Conservation (phyloP, 2,329 filamentous ascomycete genomes). For the Pseudogymnoascus sp. region DNA sequence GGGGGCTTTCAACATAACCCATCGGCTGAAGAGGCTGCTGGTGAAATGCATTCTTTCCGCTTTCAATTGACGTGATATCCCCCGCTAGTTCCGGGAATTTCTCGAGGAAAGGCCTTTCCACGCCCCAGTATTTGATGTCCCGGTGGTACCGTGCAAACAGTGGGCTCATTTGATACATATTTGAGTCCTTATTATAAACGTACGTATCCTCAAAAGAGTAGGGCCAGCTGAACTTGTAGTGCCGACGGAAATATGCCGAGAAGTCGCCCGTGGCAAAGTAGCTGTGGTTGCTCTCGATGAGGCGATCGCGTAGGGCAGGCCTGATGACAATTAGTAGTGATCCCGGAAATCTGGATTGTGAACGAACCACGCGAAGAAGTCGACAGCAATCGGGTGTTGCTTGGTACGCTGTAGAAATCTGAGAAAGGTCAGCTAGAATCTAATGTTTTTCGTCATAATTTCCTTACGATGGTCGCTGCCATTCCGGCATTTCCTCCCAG, state of each 20-base stretch:
- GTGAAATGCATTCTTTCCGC: neutral
- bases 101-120: constrained; percentile 14
- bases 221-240: constrained; percentile 17
- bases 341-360: neutral
- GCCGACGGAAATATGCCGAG: constrained; percentile 12
- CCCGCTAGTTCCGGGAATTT: constrained; percentile 13
- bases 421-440: neutral
- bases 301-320: constrained; percentile 16
- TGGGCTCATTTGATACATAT: constrained; percentile 13
- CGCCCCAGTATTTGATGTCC: constrained; percentile 12
- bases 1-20: neutral
- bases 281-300: constrained; percentile 12
- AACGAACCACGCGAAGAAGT: constrained; percentile 15
- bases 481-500: constrained; percentile 14
- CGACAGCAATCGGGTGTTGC: constrained; percentile 16
- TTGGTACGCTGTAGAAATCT: constrained; percentile 12
- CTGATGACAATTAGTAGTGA: neutral
- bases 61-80: neutral
- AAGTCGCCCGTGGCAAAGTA: constrained; percentile 14
- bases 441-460: no score
- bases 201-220: constrained; percentile 15
- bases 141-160: constrained; percentile 14
- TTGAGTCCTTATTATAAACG: constrained; percentile 4
- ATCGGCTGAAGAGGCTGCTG: neutral
- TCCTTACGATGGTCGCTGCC: constrained; percentile 17